Conservation (phyloP, 2,329 filamentous ascomycete genomes). For the Pseudomassariella vexata region DNA sequence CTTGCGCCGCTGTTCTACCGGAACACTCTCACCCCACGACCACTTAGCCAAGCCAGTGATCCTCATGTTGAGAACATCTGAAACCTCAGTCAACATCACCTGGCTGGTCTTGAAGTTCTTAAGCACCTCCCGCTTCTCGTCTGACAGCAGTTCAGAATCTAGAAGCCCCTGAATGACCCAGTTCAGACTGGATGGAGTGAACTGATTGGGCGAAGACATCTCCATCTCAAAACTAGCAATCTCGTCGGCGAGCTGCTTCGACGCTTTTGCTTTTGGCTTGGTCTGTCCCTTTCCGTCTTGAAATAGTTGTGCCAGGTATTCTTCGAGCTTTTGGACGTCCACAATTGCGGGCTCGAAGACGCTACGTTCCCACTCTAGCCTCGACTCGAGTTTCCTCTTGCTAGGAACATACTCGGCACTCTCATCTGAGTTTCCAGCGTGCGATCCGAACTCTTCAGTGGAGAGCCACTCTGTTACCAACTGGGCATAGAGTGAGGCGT, state of each 20-base stretch:
- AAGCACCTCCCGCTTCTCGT: constrained; percentile 35
- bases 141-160: constrained; percentile 35
- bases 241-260: constrained; percentile 14
- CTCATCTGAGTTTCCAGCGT: constrained; percentile 18
- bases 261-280: constrained; percentile 15
- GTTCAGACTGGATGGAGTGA: constrained; percentile 26
- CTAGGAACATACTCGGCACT: constrained; percentile 34
- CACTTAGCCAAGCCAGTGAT: constrained; percentile 37
- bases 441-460: constrained; percentile 17
- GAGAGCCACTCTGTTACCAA: constrained; percentile 43
- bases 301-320: constrained; percentile 37
- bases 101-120: constrained; percentile 35
- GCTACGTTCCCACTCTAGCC: constrained; percentile 35
- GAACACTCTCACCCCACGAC: constrained; percentile 38
- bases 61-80: constrained; percentile 48
- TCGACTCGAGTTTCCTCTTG: constrained; percentile 33
- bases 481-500: constrained; percentile 37
- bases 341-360: constrained; percentile 34
- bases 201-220: constrained; percentile 25
- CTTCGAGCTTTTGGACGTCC: constrained; percentile 28
- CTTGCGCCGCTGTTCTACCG: constrained; percentile 38
- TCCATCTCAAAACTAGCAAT: constrained; percentile 26
- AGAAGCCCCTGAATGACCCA: constrained; percentile 37
- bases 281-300: constrained; percentile 19
- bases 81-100: constrained; percentile 39